Evolutionary conservation across 306 rosid genomes (phyloP).

Genomic region (Cucurbita pepo): DNA sequence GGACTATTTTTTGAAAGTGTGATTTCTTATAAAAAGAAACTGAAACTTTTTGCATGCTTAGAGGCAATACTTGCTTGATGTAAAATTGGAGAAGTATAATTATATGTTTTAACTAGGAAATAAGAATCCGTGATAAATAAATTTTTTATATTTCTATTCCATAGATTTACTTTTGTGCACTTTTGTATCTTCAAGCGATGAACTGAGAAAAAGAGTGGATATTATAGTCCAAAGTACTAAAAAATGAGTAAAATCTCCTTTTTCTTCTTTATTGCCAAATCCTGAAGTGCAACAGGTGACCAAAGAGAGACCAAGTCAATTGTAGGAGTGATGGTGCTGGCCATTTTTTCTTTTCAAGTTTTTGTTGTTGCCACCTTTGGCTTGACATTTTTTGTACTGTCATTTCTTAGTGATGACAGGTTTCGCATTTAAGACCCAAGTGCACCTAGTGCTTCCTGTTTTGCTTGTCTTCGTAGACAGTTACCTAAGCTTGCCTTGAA

Average conservation of each 20-base stretch:
- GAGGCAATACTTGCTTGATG: not conserved
- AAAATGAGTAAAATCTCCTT: not conserved
- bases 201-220: not conserved
- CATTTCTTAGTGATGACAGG: not conserved
- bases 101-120: too few relatives aligned
- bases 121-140: too few relatives aligned
- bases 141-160: not conserved
- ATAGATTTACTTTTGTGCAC: not conserved
- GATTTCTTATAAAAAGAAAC: too few relatives aligned
- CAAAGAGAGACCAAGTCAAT: not conserved
- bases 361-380: not conserved
- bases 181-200: not conserved
- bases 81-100: not conserved
- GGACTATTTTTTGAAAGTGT: not conserved
- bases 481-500: not conserved
- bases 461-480: not conserved
- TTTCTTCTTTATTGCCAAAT: not conserved
- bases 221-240: not conserved
- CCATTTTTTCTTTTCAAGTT: not conserved
- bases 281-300: not conserved
- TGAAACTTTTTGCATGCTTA: not conserved
- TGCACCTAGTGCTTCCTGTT: not conserved
- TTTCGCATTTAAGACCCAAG: not conserved
- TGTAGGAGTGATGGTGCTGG: not conserved
- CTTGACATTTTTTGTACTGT: not conserved